These are phyloP conservation scores for Colletotrichum endophyticum DNA, from an alignment of 2,329 filamentous ascomycete species.

Conservation along the genomic window DNA sequence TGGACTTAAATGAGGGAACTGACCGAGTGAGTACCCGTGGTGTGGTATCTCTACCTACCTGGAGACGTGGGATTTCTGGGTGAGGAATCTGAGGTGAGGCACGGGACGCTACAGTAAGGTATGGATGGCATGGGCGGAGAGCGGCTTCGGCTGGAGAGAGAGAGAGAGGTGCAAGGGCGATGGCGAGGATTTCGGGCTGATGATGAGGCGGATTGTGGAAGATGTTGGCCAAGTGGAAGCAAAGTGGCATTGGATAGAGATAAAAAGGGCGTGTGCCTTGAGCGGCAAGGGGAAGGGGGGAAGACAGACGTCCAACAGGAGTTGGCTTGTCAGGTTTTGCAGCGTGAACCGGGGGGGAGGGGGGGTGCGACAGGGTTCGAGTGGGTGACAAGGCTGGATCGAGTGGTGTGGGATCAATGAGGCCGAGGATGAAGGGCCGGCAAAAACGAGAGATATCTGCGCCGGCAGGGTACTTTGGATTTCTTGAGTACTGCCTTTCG, in stretches of 20 bases:
- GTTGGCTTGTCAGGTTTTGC: not conserved
- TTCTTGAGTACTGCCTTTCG: not conserved
- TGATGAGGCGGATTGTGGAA: not conserved
- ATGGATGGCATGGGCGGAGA: not conserved
- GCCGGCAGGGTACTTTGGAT: not conserved
- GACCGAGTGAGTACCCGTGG: not conserved
- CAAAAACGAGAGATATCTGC: constrained; percentile 1
- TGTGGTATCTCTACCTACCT: not conserved
- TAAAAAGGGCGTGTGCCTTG: not conserved
- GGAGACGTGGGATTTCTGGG: not conserved
- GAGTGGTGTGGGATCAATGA: not conserved
- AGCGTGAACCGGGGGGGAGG: not conserved
- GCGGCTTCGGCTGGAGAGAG: not conserved
- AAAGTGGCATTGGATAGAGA: constrained; percentile 3
- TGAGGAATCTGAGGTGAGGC: not conserved
- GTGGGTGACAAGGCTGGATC: not conserved
- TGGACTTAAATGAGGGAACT: not conserved
- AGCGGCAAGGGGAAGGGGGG: not conserved
- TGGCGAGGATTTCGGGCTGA: not conserved
- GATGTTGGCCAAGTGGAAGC: not conserved
- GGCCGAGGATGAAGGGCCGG: not conserved
- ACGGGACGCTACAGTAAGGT: not conserved
- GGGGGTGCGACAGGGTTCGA: not conserved
- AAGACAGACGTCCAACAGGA: not conserved
- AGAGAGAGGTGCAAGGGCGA: not conserved